phyloP scores from a whole-genome alignment of 306 rosid species.

The Quercus agrifolia region DNA sequence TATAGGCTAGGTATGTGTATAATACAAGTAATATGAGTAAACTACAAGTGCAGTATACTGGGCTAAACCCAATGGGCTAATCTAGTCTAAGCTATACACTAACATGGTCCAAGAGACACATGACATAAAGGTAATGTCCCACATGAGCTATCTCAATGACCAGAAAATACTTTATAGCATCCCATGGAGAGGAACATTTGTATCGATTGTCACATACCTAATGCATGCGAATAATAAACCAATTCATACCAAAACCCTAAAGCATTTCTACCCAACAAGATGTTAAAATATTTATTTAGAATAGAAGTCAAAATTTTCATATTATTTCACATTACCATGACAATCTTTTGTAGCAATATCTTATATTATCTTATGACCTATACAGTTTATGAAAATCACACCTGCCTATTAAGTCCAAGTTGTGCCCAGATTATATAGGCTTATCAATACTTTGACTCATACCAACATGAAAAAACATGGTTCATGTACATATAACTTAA shows the following conservation, averaged over 20 bases:
- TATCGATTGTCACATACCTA: background rate
- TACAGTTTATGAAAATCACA: background rate
- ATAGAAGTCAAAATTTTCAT: too few species aligned
- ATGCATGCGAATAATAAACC: background rate
- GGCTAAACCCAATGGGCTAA: too few species aligned
- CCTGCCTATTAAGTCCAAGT: background rate
- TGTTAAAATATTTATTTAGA: too few species aligned
- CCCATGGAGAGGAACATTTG: background rate
- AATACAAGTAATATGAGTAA: too few species aligned
- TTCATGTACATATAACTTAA: slow-evolving; percentile 5
- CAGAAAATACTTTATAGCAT: background rate
- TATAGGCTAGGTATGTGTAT: too few species aligned
- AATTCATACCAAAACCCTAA: background rate
- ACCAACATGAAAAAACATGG: slow-evolving; percentile 13
- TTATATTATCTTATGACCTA: background rate
- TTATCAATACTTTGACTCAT: slow-evolving; percentile 17
- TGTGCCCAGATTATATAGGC: background rate
- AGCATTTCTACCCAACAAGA: background rate
- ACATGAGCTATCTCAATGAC: background rate
- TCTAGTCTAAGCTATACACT: too few species aligned
- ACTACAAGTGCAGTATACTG: too few species aligned
- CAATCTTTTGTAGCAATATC: background rate
- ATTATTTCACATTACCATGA: too few species aligned
- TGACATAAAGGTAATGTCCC: background rate
- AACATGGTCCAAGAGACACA: background rate